phyloP scores from a whole-genome alignment of 2,329 filamentous ascomycete genomes.

The Sporothrix schenckii region DNA sequence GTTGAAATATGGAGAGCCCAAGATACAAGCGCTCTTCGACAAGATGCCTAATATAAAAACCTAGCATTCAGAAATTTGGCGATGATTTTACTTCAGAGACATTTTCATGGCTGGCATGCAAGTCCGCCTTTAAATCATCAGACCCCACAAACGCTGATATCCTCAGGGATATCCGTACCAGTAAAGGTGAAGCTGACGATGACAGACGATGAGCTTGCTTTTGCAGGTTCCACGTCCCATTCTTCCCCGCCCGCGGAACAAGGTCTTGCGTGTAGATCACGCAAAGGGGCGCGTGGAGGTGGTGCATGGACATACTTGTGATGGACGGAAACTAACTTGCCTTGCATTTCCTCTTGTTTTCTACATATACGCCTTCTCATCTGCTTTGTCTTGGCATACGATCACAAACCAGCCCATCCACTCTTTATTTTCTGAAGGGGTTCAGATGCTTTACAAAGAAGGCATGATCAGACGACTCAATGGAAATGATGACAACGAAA shows the following conservation, averaged over 20 bases:
- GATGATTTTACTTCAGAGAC: not conserved
- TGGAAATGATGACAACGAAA: not conserved
- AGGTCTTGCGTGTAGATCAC: conserved; percentile 30
- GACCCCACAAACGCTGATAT: conserved; percentile 21
- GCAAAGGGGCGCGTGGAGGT: conserved; percentile 18
- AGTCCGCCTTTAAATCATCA: not conserved
- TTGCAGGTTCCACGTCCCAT: conserved; percentile 13
- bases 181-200: conserved; percentile 3
- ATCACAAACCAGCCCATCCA: not conserved
- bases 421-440: not conserved
- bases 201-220: not conserved
- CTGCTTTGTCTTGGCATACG: conserved; percentile 1
- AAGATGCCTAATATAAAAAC: not conserved
- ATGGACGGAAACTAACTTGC: not conserved
- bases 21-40: not conserved
- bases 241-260: conserved; percentile 24
- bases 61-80: not conserved
- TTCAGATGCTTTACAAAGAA: not conserved
- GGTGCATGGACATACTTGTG: not conserved
- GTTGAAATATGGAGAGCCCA: not conserved
- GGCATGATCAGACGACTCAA: conserved; percentile 9
- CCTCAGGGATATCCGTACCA: conserved; percentile 15
- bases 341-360: not conserved
- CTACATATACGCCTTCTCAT: not conserved
- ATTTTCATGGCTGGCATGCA: not conserved